phyloP scores from a whole-genome alignment of 1,284 basidiomycete genomes.

The Leccinum idahoense region DNA sequence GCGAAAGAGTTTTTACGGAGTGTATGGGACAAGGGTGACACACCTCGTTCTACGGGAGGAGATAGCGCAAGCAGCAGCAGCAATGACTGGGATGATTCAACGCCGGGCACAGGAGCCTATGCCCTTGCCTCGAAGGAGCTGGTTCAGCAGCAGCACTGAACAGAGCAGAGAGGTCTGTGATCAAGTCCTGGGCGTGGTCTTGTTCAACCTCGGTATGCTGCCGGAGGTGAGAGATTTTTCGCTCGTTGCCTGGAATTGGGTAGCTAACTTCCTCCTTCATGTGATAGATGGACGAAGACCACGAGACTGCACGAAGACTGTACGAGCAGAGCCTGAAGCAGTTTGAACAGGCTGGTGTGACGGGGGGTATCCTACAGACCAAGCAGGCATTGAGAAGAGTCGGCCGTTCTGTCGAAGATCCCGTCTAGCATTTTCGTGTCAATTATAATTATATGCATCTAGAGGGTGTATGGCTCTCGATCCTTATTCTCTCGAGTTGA shows the following conservation, averaged over 20 bases:
- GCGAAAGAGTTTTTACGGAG: constrained; percentile 52
- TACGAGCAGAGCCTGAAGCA: constrained; percentile 46
- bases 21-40: constrained; percentile 32
- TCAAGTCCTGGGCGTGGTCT: constrained; percentile 49
- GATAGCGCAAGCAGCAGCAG: not conserved
- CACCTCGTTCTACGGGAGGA: constrained; percentile 1
- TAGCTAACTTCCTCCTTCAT: not conserved
- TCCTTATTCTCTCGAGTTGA: not conserved
- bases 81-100: constrained; percentile 35
- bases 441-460: not conserved
- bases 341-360: constrained; percentile 43
- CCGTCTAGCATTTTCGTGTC: constrained; percentile 2
- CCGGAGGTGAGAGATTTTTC: constrained; percentile 35
- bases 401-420: constrained; percentile 10
- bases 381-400: constrained; percentile 42
- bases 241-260: not conserved
- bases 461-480: not conserved
- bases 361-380: constrained; percentile 46
- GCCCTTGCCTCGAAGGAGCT: constrained; percentile 22
- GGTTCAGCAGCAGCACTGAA: constrained; percentile 17
- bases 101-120: constrained; percentile 22
- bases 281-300: constrained; percentile 48
- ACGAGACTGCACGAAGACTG: constrained; percentile 38
- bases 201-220: constrained; percentile 58
- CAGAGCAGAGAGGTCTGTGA: constrained; percentile 42